These are phyloP conservation scores for Coemansia sp. DNA, from an alignment of 192 early-diverging fungal species.

Conservation along the genomic window DNA sequence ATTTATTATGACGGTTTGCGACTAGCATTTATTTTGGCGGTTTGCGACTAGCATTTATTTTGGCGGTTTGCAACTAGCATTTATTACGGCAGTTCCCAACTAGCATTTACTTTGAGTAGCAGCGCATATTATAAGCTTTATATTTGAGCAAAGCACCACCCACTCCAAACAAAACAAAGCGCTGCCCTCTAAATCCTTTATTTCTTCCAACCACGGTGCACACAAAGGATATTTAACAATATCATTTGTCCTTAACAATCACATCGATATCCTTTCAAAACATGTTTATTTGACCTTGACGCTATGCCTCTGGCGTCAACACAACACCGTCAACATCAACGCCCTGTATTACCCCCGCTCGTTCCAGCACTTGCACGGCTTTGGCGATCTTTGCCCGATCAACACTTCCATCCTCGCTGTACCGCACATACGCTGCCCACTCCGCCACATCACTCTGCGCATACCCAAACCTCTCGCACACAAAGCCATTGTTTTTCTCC, in stretches of 20 bases:
- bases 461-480: constrained; percentile 36
- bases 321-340: constrained; percentile 16
- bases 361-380: constrained; percentile 20
- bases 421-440: constrained; percentile 44
- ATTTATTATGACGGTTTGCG: too few relatives aligned
- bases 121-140: too few relatives aligned
- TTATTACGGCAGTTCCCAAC: too few relatives aligned
- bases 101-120: too few relatives aligned
- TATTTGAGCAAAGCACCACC: too few relatives aligned
- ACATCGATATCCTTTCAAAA: too few relatives aligned
- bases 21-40: too few relatives aligned
- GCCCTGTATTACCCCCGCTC: constrained; percentile 25
- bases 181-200: not conserved
- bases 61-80: too few relatives aligned
- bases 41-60: too few relatives aligned
- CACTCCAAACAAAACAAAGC: too few relatives aligned
- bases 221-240: not conserved
- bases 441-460: constrained; percentile 14
- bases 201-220: not conserved
- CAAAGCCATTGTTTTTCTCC: constrained; percentile 10
- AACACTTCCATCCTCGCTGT: constrained; percentile 19
- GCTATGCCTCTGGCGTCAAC: constrained; percentile 9
- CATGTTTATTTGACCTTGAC: not conserved
- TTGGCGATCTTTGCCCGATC: constrained; percentile 16
- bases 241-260: not conserved